These are phyloP conservation scores for Candida corydali DNA, from an alignment of 805 yeast genomes.

Conservation along the genomic window DNA sequence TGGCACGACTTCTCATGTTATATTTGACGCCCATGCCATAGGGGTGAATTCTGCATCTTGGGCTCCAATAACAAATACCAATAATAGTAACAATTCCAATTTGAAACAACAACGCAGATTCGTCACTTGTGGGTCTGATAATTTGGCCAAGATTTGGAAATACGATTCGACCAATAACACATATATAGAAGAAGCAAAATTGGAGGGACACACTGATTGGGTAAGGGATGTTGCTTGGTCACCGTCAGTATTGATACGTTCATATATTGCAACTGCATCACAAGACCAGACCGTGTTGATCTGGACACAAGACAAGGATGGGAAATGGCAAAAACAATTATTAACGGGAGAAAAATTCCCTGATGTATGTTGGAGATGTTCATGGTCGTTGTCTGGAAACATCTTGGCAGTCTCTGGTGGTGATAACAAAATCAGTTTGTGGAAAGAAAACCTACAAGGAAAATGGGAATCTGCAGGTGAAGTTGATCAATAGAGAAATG, in stretches of 20 bases:
- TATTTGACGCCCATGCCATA: slow-evolving; percentile 80
- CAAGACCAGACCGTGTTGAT: slow-evolving; percentile 93
- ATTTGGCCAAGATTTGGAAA: slow-evolving; percentile 88
- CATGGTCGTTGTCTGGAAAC: slow-evolving; percentile 96
- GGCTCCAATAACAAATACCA: slow-evolving; percentile 63
- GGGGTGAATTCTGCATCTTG: slow-evolving; percentile 95
- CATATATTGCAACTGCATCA: slow-evolving; percentile 93
- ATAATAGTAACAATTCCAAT: slow-evolving; percentile 28
- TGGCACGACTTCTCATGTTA: slow-evolving; percentile 65
- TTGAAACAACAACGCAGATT: slow-evolving; percentile 59
- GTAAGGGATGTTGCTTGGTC: slow-evolving; percentile 99
- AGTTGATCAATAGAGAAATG: slow-evolving; percentile 81
- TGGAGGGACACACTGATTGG: slow-evolving; percentile 96
- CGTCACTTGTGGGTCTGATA: slow-evolving; percentile 94
- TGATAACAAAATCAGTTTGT: slow-evolving; percentile 89
- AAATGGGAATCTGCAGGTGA: slow-evolving; percentile 98
- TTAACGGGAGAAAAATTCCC: slow-evolving; percentile 82
- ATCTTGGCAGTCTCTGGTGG: slow-evolving; percentile 94
- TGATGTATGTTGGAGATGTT: slow-evolving; percentile 97
- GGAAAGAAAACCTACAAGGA: slow-evolving; percentile 93
- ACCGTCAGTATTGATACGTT: slow-evolving; percentile 78
- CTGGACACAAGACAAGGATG: slow-evolving; percentile 79
- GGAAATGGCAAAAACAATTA: slow-evolving; percentile 76
- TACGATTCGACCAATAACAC: slow-evolving; percentile 51
- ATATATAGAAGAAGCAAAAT: slow-evolving; percentile 68